Evolutionary conservation across 768 basidiomycete species (phyloP).

Genomic region (Pleurotus platypus): DNA sequence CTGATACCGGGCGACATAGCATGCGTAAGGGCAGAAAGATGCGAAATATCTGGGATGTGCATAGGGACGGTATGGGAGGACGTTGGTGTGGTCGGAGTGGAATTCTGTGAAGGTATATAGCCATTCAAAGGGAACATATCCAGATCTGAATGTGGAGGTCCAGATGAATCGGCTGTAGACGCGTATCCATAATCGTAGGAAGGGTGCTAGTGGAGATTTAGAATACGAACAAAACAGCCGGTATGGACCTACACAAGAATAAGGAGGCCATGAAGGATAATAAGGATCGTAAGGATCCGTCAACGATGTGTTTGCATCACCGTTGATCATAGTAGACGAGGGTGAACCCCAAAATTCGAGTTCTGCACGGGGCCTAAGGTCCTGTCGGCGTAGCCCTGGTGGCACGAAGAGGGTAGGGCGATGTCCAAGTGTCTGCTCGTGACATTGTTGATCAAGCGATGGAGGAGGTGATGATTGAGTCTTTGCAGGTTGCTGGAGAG

Average conservation of each 20-base stretch:
- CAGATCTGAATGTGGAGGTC: conserved; percentile 46
- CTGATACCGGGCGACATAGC: conserved; percentile 42
- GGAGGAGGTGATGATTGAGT: conserved; percentile 31
- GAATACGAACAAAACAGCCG: not conserved
- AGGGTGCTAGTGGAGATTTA: conserved; percentile 8
- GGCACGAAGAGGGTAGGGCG: conserved; percentile 45
- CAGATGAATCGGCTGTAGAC: conserved; percentile 39
- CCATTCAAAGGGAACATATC: conserved; percentile 69
- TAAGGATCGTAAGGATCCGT: conserved; percentile 50
- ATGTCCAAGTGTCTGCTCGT: conserved; percentile 29
- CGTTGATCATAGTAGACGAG: conserved; percentile 54
- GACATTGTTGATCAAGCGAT: conserved; percentile 30
- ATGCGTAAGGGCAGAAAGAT: conserved; percentile 39
- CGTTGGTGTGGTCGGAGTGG: conserved; percentile 61
- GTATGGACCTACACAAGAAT: conserved; percentile 50
- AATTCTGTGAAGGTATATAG: conserved; percentile 41
- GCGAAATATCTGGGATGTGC: conserved; percentile 47
- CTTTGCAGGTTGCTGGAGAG: too few species aligned
- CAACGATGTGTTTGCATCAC: conserved; percentile 56
- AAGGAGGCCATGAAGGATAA: conserved; percentile 43
- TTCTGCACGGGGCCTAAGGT: conserved; percentile 37
- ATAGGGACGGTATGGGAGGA: not conserved
- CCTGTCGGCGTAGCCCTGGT: conserved; percentile 35
- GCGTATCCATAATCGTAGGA: not conserved
- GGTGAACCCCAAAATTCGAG: conserved; percentile 58